Percentiles rank a stretch among this genome's conserved stretches.
These are phyloP conservation scores for Russula lepida DNA, from an alignment of 768 basidiomycete species.

Conservation along the genomic window DNA sequence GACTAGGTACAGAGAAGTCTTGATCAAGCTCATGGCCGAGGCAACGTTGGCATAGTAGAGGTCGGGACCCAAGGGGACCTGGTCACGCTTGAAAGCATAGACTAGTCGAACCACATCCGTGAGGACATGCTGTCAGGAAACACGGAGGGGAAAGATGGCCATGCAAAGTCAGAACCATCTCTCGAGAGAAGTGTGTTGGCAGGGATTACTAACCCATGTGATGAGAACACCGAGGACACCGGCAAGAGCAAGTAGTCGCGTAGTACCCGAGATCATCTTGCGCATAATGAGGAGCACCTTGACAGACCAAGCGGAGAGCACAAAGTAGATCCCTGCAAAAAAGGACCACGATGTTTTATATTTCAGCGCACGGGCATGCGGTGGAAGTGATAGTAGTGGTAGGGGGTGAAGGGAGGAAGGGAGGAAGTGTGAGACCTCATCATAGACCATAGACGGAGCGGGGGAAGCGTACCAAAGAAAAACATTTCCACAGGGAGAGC, in stretches of 20 bases:
- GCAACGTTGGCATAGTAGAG: constrained; percentile 22
- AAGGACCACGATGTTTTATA: too few relatives aligned
- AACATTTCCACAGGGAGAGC: constrained; percentile 16
- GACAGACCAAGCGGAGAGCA: background rate
- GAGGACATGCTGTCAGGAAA: constrained; percentile 21
- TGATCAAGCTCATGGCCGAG: constrained; percentile 23
- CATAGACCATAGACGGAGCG: too few relatives aligned
- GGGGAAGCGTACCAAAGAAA: constrained; percentile 10
- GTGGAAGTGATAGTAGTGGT: background rate
- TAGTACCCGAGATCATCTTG: constrained; percentile 8
- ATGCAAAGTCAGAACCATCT: background rate
- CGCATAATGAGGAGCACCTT: constrained; percentile 14
- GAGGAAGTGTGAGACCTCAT: background rate
- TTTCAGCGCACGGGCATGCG: background rate
- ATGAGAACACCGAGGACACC: constrained; percentile 13
- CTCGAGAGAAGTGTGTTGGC: background rate
- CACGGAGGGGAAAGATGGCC: too few relatives aligned
- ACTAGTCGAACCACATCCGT: constrained; percentile 25
- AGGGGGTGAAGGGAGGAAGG: too few relatives aligned
- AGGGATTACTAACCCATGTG: constrained; percentile 15
- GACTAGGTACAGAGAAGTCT: constrained; percentile 23
- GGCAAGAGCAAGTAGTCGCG: constrained; percentile 8
- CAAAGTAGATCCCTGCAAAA: constrained; percentile 14
- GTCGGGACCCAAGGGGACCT: constrained; percentile 15
- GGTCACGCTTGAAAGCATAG: constrained; percentile 23